These are phyloP conservation scores for Dictyostelium purpureum DNA, from an alignment of 78 protist genomes.

Conservation along the genomic window DNA sequence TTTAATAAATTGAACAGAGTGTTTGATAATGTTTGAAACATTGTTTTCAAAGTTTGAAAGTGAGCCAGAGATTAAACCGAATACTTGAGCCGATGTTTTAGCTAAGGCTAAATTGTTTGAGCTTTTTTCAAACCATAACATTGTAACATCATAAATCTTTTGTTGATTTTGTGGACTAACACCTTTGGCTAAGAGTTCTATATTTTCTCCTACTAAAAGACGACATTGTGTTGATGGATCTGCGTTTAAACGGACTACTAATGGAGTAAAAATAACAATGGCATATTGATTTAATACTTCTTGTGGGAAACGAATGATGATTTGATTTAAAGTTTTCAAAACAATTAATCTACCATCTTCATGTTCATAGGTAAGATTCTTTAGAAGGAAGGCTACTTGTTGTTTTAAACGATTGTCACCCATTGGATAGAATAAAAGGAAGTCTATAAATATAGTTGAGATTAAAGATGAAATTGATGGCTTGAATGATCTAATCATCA, in stretches of 20 bases:
- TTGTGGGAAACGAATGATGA: conserved; percentile 38
- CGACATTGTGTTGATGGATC: conserved; percentile 32
- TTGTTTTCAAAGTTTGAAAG: background rate
- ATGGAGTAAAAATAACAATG: conserved; percentile 12
- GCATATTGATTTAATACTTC: conserved; percentile 36
- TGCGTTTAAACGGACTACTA: conserved; percentile 20
- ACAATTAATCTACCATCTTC: conserved; percentile 58
- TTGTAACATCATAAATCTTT: conserved; percentile 11
- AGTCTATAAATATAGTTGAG: conserved; percentile 37
- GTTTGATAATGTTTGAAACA: background rate
- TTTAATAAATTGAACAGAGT: background rate
- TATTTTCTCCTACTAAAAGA: background rate
- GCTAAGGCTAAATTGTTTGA: conserved; percentile 18
- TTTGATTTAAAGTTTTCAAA: conserved; percentile 10
- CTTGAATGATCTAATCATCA: conserved; percentile 35
- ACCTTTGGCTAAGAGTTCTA: background rate
- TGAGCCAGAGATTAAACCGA: conserved; percentile 16
- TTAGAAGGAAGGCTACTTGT: conserved; percentile 50
- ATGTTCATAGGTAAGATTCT: conserved; percentile 48
- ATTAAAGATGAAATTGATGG: background rate
- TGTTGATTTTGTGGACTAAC: background rate
- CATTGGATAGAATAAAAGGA: conserved; percentile 61
- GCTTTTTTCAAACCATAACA: conserved; percentile 38
- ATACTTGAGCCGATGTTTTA: conserved; percentile 25
- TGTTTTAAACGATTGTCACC: conserved; percentile 61